phyloP scores from a whole-genome alignment of 768 basidiomycete species.

The Lentinula sp. region DNA sequence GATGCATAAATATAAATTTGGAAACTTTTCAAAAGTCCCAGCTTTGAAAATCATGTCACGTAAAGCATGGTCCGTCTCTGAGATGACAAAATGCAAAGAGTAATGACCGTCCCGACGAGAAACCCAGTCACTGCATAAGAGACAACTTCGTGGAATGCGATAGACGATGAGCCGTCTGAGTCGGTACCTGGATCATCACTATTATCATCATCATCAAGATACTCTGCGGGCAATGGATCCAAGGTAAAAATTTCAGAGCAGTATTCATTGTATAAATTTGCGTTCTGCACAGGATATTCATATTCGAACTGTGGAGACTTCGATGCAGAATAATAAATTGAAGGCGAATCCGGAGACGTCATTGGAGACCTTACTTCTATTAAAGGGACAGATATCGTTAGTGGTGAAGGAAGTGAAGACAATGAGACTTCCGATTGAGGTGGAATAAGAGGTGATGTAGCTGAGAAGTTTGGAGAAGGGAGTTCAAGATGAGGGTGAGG shows the following conservation, averaged over 20 bases:
- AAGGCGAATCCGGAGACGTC: neutral
- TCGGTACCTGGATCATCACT: neutral
- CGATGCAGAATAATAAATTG: neutral
- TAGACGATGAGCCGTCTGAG: neutral
- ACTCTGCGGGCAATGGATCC: neutral
- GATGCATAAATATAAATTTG: too few species aligned
- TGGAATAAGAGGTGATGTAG: neutral
- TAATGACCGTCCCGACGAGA: conserved; percentile 51
- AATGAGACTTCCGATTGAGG: neutral
- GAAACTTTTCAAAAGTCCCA: neutral
- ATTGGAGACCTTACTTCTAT: neutral
- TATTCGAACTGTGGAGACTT: neutral
- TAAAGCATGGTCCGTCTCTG: conserved; percentile 41
- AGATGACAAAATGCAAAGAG: conserved; percentile 42
- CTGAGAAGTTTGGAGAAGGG: neutral
- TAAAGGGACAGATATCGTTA: neutral
- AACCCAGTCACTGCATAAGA: conserved; percentile 53
- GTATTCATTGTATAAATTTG: neutral
- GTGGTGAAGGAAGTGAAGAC: neutral
- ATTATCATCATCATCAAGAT: neutral
- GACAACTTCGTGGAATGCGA: conserved; percentile 22
- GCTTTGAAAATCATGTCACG: conserved; percentile 14
- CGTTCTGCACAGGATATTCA: neutral
- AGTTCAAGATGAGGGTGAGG: neutral
- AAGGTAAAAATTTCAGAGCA: neutral